phyloP scores from a whole-genome alignment of 2,329 filamentous ascomycete species.

The Alternaria novae-zelandiae region DNA sequence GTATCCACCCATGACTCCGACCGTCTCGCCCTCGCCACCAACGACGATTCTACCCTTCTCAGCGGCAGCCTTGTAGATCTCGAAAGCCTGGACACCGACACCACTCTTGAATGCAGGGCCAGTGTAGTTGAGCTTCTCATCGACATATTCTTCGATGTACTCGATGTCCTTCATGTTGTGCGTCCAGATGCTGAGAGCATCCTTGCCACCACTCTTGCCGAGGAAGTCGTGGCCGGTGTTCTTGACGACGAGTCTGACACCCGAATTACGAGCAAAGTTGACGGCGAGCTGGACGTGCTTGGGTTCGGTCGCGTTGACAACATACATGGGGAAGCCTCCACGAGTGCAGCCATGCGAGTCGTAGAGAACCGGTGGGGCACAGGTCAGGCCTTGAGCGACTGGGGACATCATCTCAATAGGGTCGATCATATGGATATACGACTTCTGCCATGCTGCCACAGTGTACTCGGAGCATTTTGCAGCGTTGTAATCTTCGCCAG shows the following conservation, averaged over 20 bases:
- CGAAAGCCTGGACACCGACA: slow-evolving; percentile 60
- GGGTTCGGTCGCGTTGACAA: slow-evolving; percentile 45
- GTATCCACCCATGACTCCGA: slow-evolving; percentile 58
- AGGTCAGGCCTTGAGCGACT: slow-evolving; percentile 47
- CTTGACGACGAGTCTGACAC: slow-evolving; percentile 41
- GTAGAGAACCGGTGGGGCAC: slow-evolving; percentile 43
- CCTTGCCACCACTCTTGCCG: slow-evolving; percentile 44
- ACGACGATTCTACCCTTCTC: slow-evolving; percentile 57
- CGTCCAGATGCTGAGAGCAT: slow-evolving; percentile 47
- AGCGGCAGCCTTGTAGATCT: slow-evolving; percentile 60
- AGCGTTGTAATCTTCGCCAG: slow-evolving; percentile 34
- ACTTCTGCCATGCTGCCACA: slow-evolving; percentile 36
- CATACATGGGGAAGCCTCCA: slow-evolving; percentile 46
- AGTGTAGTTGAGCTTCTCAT: slow-evolving; percentile 43
- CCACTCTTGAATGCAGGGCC: slow-evolving; percentile 63
- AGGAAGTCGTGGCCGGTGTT: slow-evolving; percentile 49
- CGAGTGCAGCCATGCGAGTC: slow-evolving; percentile 44
- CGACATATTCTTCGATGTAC: slow-evolving; percentile 42
- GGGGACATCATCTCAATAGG: slow-evolving; percentile 49
- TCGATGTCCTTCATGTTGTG: slow-evolving; percentile 45
- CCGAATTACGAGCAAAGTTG: slow-evolving; percentile 44
- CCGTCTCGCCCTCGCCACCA: slow-evolving; percentile 58
- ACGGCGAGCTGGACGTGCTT: slow-evolving; percentile 46
- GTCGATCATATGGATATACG: slow-evolving; percentile 43
- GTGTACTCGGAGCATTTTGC: slow-evolving; percentile 39